Evolutionary conservation across 306 rosid genomes (phyloP).

Genomic region (Medicago truncatula): MtrunA17r5.0-ANR NC_053045.1:63815001-63815500

Average conservation of each 20-base stretch:
- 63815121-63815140: too few species aligned
- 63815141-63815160: too few species aligned
- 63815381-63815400: background rate
- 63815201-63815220: background rate
- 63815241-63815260: background rate
- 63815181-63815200: background rate
- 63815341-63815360: background rate
- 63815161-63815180: background rate
- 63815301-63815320: background rate
- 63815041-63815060: background rate
- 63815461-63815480: background rate
- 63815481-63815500: slow-evolving; percentile 12
- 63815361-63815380: too few species aligned
- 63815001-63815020: background rate
- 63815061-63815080: background rate
- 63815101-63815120: background rate
- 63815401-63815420: background rate
- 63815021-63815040: background rate
- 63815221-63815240: background rate
- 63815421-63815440: background rate
- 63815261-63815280: background rate
- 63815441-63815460: background rate
- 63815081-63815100: slow-evolving; percentile 1
- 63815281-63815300: background rate
- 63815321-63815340: too few species aligned